Conservation (phyloP, 2,329 filamentous ascomycete species). For the Xylariaceae sp. region DNA sequence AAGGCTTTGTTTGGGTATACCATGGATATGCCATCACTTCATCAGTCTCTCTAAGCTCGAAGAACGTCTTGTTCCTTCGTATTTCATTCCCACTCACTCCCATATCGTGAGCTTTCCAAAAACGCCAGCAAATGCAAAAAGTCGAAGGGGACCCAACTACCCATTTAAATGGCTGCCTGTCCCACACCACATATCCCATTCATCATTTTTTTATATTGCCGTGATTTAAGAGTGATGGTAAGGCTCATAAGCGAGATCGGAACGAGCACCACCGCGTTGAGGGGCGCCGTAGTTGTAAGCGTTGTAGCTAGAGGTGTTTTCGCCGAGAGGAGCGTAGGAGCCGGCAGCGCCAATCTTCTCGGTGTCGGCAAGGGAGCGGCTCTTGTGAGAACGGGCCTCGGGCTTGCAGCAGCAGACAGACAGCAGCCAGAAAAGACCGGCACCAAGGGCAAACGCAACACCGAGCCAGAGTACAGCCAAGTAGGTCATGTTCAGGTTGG, state of each 20-base stretch:
- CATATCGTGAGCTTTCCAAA: slow-evolving; percentile 21
- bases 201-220: slow-evolving; percentile 15
- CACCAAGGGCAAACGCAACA: slow-evolving; percentile 68
- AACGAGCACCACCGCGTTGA: slow-evolving; percentile 39
- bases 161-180: slow-evolving; percentile 9
- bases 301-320: slow-evolving; percentile 32
- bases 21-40: slow-evolving; percentile 5
- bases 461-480: slow-evolving; percentile 73
- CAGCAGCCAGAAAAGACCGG: slow-evolving; percentile 85
- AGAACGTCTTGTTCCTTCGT: background rate
- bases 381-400: slow-evolving; percentile 42
- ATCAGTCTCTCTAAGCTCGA: slow-evolving; percentile 8
- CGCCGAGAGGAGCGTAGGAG: slow-evolving; percentile 43
- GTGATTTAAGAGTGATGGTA: slow-evolving; percentile 53
- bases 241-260: slow-evolving; percentile 58
- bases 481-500: slow-evolving; percentile 62
- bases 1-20: slow-evolving; percentile 19
- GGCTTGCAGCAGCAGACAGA: slow-evolving; percentile 83
- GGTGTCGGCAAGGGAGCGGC: slow-evolving; percentile 31
- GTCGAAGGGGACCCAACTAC: background rate
- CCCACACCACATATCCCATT: slow-evolving; percentile 3
- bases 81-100: slow-evolving; percentile 16
- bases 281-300: slow-evolving; percentile 36
- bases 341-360: slow-evolving; percentile 48
- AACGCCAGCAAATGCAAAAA: slow-evolving; percentile 29